Conservation (phyloP, 495 filamentous ascomycete species). For the Tuber borchii region DNA sequence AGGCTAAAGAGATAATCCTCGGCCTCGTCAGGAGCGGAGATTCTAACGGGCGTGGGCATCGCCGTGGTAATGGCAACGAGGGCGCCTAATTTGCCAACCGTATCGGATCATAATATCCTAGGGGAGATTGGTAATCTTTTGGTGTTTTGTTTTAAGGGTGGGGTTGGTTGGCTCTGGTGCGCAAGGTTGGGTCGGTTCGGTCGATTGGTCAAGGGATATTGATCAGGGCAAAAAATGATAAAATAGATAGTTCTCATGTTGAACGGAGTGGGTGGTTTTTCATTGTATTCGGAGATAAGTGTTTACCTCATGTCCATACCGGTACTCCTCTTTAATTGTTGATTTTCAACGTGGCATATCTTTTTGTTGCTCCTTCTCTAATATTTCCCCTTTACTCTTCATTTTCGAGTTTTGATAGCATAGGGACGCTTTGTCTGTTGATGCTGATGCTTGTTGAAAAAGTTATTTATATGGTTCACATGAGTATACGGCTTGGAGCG, state of each 20-base stretch:
- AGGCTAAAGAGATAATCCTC: constrained; percentile 82
- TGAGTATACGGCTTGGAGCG: background rate
- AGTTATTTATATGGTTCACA: background rate
- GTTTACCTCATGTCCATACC: background rate
- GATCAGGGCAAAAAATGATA: background rate
- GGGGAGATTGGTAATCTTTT: background rate
- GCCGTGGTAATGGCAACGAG: background rate
- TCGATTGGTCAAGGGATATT: background rate
- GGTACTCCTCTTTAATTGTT: background rate
- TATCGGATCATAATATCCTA: background rate
- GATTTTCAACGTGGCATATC: background rate
- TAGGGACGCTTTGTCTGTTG: background rate
- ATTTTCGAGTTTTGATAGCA: background rate
- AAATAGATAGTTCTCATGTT: background rate
- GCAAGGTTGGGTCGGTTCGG: constrained; percentile 7
- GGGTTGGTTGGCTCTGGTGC: constrained; percentile 20
- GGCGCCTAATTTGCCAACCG: background rate
- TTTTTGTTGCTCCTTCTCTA: too few relatives aligned
- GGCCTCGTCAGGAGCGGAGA: constrained; percentile 58
- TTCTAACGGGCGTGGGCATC: constrained; percentile 6
- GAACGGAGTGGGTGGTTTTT: background rate
- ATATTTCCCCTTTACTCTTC: background rate
- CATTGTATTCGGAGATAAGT: background rate
- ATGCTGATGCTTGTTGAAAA: background rate
- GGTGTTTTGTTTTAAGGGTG: constrained; percentile 9